Conservation (phyloP, 108 stramenopile species). For the Asterionellopsis glacialis region DNA sequence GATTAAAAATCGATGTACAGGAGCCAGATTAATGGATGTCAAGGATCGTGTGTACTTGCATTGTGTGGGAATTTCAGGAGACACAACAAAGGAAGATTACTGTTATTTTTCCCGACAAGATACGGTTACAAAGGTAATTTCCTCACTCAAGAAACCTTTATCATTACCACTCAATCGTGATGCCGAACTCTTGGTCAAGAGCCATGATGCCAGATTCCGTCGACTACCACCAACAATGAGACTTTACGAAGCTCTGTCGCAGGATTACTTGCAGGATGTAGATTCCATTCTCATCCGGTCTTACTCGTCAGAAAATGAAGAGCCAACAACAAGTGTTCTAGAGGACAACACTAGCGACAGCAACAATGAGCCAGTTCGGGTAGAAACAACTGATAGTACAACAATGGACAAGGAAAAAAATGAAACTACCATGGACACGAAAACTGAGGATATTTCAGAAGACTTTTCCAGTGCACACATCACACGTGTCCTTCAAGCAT, state of each 20-base stretch:
- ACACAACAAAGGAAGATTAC: constrained; percentile 23
- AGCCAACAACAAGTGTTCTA: constrained; percentile 5
- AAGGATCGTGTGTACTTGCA: constrained; percentile 65
- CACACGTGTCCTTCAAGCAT: constrained; percentile 1
- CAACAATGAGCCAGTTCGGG: not conserved
- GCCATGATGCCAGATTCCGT: constrained; percentile 4
- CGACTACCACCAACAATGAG: constrained; percentile 36
- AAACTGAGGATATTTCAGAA: constrained; percentile 2
- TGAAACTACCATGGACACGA: not conserved
- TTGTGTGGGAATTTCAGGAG: constrained; percentile 17
- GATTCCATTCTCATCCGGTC: constrained; percentile 35
- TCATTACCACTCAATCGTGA: not conserved
- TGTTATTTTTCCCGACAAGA: constrained; percentile 51
- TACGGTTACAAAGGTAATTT: constrained; percentile 29
- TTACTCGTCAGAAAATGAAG: constrained; percentile 13
- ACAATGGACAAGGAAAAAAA: constrained; percentile 10
- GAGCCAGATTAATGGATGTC: constrained; percentile 40
- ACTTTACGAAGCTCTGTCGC: constrained; percentile 34
- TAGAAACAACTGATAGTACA: not conserved
- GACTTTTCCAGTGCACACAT: not conserved
- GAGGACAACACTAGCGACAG: constrained; percentile 1
- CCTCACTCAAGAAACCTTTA: constrained; percentile 8
- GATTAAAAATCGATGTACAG: constrained; percentile 66
- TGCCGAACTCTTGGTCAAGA: not conserved
- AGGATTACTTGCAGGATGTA: constrained; percentile 15